Base-by-base conservation (phyloP, 1,139 yeast species). In the Protomyces arabidopsidicola region DNA sequence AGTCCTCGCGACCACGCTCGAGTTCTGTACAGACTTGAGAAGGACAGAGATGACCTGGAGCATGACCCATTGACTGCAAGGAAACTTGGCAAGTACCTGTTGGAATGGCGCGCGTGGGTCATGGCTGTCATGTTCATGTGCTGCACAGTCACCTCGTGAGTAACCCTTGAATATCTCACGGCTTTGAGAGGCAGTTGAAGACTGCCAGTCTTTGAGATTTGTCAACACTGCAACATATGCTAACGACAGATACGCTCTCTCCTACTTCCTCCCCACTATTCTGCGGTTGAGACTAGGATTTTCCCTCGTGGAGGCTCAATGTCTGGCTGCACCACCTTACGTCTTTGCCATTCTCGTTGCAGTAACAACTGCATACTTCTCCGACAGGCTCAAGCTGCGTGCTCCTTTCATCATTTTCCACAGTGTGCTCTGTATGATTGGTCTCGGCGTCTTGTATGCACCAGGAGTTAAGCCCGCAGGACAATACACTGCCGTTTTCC, bases 291-390 rank as follows among this genome's bases (percentile, higher is more conserved):
- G 66, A 24, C 54, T 71, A 67, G 72, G 73, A 20, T 71, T 68
- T 65, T 54, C 71, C 14, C 50, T 67, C 18, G 64, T 66, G n/a
- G 53, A 53, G 39, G 55, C 69, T 9, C 69, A 68, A 39, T 50
- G 66, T 24, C 53, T 68, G 52, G 67, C 75, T 1, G 71, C 71
- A 8, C 77, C 77, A 8, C 69, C 72, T 4, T 73, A 45, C 50
- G 34, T 54, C 50, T 22, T 39, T n/a, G 50, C 57, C 8, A 54
- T 54, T n/a, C 31, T 54, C n/a, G 18, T 54, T 2, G 34, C 57
- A 22, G 22, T 54, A 12, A 24, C 36, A 12, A 39, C 34, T 12
- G 48, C 57, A 12, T 34, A 22, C 27, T 38, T 38, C 18, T 54
- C 57, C 24, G 57, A 54, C 50, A 18, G 38, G 20, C n/a, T n/a